A percentile compares a stretch with the other conserved stretches of the same genome.
These are phyloP conservation scores for Eucalyptus cloeziana DNA, from an alignment of 345 rosid genomes.

Conservation along the genomic window DNA sequence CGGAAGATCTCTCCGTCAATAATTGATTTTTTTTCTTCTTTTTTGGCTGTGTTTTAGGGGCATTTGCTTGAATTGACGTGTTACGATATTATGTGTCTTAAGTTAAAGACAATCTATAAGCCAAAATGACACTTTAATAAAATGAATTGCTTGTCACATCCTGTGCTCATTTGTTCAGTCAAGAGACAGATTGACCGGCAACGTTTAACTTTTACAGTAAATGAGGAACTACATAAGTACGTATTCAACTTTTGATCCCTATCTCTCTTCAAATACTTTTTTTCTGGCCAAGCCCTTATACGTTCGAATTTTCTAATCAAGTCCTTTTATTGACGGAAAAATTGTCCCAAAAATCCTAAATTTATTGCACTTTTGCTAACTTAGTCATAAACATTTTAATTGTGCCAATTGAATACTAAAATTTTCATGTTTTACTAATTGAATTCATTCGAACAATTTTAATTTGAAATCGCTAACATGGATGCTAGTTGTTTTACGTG, in stretches of 20 bases:
- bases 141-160: background rate
- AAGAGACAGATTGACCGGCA: background rate
- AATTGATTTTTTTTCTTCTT: background rate
- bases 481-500: fast-evolving
- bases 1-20: background rate
- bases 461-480: fast-evolving
- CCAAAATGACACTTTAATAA: background rate
- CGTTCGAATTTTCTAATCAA: background rate
- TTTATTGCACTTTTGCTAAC: fast-evolving
- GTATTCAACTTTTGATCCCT: background rate
- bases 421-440: too few species aligned
- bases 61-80: background rate
- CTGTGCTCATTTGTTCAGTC: background rate
- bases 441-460: too few species aligned
- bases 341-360: too few species aligned
- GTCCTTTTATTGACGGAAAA: fast-evolving
- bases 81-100: background rate
- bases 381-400: too few species aligned
- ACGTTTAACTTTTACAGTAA: background rate
- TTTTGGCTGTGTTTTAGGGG: background rate
- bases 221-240: background rate
- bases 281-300: background rate
- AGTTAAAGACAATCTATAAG: background rate
- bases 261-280: background rate
- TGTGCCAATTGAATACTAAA: background rate